Conservation (phyloP, 805 yeast species). For the Candida yuanshanica region DNA sequence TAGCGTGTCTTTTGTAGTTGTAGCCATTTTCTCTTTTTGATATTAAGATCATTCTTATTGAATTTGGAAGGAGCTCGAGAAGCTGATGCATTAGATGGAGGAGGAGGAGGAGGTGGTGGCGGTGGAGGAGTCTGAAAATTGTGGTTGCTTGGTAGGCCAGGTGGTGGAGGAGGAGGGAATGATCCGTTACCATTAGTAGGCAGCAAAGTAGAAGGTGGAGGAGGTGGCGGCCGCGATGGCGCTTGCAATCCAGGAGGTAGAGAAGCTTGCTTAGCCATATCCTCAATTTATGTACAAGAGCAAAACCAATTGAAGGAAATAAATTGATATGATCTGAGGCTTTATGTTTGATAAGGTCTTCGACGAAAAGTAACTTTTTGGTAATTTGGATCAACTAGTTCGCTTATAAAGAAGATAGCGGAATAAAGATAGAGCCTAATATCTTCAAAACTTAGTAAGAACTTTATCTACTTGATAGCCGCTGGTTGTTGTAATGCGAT, state of each 20-base stretch:
- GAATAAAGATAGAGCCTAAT: too few relatives aligned
- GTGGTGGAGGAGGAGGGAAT: constrained; percentile 27
- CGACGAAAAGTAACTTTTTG: not conserved
- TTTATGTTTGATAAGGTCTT: not conserved
- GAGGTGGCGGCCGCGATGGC: constrained; percentile 24
- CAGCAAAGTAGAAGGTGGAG: constrained; percentile 25
- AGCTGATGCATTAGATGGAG: constrained; percentile 22
- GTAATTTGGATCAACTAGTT: not conserved
- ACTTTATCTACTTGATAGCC: too few relatives aligned
- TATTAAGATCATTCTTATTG: constrained; percentile 29
- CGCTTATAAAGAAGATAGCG: not conserved
- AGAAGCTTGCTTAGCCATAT: constrained; percentile 15
- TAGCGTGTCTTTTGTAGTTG: constrained; percentile 56
- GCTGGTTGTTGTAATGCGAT: too few relatives aligned
- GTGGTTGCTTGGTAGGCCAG: constrained; percentile 12
- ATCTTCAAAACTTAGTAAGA: too few relatives aligned
- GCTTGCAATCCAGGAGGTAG: constrained; percentile 25
- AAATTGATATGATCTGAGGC: not conserved
- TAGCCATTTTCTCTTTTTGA: constrained; percentile 53
- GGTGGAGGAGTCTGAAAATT: constrained; percentile 24
- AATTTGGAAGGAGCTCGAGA: constrained; percentile 13
- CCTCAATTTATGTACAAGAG: not conserved
- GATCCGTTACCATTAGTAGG: constrained; percentile 12
- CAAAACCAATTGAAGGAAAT: not conserved
- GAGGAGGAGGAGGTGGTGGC: constrained; percentile 31